Evolutionary conservation across 2,329 filamentous ascomycete species (phyloP), one percentile per base, ranked within the genome.

Genomic region (Fusarium sp.): DNA sequence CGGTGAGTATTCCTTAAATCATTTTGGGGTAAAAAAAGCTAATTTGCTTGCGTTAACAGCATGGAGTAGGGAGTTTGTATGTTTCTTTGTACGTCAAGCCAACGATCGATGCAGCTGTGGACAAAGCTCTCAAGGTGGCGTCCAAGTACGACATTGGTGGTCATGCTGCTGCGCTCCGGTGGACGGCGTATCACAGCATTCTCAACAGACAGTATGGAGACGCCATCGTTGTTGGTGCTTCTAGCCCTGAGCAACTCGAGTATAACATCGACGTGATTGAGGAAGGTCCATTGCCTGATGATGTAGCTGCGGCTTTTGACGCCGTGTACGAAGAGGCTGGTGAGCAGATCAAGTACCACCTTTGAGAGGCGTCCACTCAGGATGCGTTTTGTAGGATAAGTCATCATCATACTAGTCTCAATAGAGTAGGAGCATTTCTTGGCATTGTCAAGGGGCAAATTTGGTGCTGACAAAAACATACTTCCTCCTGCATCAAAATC

Each of bases 91-190:
- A 80, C 50, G 8, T 66, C 33, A 73, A 77, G 38, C 72, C 77
- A 2, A 49, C 72, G 2, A 73, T 81, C 42, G 63, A 72, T 3
- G 68, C 50, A 0, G 76, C 77, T 3, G 69, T 75, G 2, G 74
- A 77, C 26, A 71, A 63, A 7, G 77, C 75, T 4, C 54, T 71
- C 15, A 61, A 67, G 2, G 72, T 73, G 1, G 77, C 77, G 2
- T 61, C 67, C 9, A 77, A 77, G 63, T 72, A 82, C 60, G 76
- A 75, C 13, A 80, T 83, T 38, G 74, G 54, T 36, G 79, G 77
- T 4, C 81, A 83, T 55, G 80, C 78, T 2, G 81, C 80, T 1
- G 79, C 82, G 5, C 72, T 83, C 13, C 76, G 82, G 5, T 84
- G 82, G 82, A 76, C 76, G 2, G 71, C 72, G 7, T 74, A 79